These are phyloP conservation scores for Blastobotrys mokoenaii DNA, from an alignment of 805 yeast genomes.

Conservation along the genomic window DNA sequence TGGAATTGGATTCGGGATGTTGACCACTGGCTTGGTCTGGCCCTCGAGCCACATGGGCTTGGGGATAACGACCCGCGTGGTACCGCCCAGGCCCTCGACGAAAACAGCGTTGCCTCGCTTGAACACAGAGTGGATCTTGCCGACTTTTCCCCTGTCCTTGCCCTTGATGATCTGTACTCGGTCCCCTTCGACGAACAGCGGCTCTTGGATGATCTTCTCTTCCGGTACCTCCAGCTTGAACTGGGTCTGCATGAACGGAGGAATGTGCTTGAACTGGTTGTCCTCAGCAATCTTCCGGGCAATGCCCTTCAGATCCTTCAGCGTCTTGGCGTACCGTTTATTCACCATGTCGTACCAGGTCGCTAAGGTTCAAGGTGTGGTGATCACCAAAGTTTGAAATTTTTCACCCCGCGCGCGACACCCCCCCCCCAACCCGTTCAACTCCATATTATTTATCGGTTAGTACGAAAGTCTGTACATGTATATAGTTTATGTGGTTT, in stretches of 20 bases:
- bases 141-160: slow-evolving; percentile 61
- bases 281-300: slow-evolving; percentile 13
- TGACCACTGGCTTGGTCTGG: slow-evolving; percentile 62
- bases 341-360: slow-evolving; percentile 11
- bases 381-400: background rate
- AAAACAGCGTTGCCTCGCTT: slow-evolving; percentile 53
- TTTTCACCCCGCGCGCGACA: too few relatives aligned
- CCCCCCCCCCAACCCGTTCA: background rate
- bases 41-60: slow-evolving; percentile 63
- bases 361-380: background rate
- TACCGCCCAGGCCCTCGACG: slow-evolving; percentile 61
- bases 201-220: slow-evolving; percentile 31
- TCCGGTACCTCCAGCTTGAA: slow-evolving; percentile 24
- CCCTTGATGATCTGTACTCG: slow-evolving; percentile 68
- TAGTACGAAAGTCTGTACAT: background rate
- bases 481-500: too few relatives aligned
- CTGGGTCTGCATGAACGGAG: slow-evolving; percentile 19
- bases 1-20: slow-evolving; percentile 57
- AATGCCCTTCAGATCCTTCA: slow-evolving; percentile 16
- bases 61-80: slow-evolving; percentile 58
- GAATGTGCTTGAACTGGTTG: slow-evolving; percentile 12
- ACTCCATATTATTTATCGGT: too few relatives aligned
- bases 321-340: slow-evolving; percentile 10
- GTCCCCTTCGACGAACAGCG: slow-evolving; percentile 60
- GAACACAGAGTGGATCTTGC: slow-evolving; percentile 54